phyloP scores from a whole-genome alignment of 2,329 filamentous ascomycete species.

The Bisporella sp. region DNA sequence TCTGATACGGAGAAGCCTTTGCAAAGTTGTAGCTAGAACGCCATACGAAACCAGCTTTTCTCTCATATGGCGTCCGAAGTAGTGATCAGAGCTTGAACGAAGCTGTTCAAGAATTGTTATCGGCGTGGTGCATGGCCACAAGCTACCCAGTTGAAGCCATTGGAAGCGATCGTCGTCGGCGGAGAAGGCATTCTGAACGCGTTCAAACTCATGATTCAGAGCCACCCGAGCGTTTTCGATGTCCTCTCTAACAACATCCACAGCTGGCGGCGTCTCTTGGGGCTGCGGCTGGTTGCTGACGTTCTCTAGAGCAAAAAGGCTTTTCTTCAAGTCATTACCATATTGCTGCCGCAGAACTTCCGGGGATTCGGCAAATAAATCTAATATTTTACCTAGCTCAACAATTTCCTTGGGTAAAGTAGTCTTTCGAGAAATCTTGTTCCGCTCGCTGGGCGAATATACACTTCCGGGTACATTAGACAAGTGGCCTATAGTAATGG shows the following conservation, averaged over 20 bases:
- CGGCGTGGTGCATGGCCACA: slow-evolving; percentile 36
- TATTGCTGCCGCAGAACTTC: slow-evolving; percentile 33
- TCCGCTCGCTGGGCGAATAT: not conserved
- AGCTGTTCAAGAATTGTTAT: slow-evolving; percentile 36
- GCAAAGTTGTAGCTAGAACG: slow-evolving; percentile 32
- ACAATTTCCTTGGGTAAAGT: slow-evolving; percentile 3
- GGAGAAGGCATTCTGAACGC: slow-evolving; percentile 7
- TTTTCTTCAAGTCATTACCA: slow-evolving; percentile 29
- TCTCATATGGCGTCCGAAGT: slow-evolving; percentile 30
- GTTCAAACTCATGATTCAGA: not conserved
- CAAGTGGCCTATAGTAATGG: not conserved
- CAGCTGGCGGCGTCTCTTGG: not conserved
- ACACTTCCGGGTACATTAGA: not conserved
- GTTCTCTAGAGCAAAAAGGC: slow-evolving; percentile 26
- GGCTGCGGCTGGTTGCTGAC: not conserved
- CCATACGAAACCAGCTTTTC: slow-evolving; percentile 33
- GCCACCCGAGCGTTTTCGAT: not conserved
- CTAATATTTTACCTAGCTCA: slow-evolving; percentile 25
- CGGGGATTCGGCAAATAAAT: slow-evolving; percentile 20
- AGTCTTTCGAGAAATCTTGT: not conserved
- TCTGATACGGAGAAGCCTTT: slow-evolving; percentile 36
- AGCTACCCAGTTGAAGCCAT: slow-evolving; percentile 33
- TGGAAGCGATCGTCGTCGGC: not conserved
- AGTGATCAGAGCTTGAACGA: slow-evolving; percentile 23
- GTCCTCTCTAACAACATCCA: not conserved